Conservation (phyloP, 148 eudicot species). For the Rhododendron williamsianum region DNA sequence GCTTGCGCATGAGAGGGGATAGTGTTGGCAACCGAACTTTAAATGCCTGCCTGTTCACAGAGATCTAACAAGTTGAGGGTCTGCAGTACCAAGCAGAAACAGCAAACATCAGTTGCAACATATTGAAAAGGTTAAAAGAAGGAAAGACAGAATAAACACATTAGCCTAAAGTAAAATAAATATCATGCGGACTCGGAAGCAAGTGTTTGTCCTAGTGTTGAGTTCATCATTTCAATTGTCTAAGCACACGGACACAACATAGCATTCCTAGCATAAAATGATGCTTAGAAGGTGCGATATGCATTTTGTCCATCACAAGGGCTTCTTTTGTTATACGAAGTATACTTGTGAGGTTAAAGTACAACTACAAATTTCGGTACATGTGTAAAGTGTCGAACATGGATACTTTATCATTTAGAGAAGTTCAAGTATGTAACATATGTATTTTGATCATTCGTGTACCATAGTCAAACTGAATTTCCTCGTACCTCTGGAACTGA, state of each 20-base stretch:
- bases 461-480: background rate
- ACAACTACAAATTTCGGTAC: background rate
- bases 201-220: background rate
- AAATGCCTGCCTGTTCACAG: constrained; percentile 70
- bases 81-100: constrained; percentile 36
- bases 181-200: background rate
- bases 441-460: background rate
- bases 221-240: background rate
- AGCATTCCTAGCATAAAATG: background rate
- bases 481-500: constrained; percentile 85
- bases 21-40: constrained; percentile 19
- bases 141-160: background rate
- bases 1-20: constrained; percentile 23
- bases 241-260: background rate
- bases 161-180: background rate
- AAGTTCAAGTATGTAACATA: background rate
- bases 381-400: background rate
- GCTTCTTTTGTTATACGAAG: background rate
- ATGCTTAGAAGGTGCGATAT: background rate
- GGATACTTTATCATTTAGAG: background rate
- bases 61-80: constrained; percentile 91
- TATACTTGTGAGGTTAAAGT: background rate
- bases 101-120: background rate
- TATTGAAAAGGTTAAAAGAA: background rate
- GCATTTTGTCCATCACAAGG: background rate